Base-by-base conservation (phyloP, 2,329 filamentous ascomycete species). In the Penicillium occitanis region DNA sequence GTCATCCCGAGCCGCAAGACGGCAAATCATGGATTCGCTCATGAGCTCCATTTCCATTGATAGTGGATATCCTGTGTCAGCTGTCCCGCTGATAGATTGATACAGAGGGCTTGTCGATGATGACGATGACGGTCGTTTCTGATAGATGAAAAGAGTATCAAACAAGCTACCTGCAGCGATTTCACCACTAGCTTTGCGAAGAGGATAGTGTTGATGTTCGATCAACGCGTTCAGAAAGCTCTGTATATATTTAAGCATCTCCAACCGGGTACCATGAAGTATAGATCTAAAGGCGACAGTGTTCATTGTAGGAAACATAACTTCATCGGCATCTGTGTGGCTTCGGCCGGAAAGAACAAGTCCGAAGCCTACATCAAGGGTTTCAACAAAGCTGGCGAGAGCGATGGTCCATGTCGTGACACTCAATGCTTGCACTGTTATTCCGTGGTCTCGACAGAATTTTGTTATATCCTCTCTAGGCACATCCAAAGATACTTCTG, bases 261-360 rank as follows among this genome's bases (percentile, higher is more conserved):
- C 84, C 0, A 76, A 69, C 0, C 85, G 79, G 0, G 84, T 87
- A 1, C 91, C 91, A 71, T 95, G 90, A 2, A 97, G 75, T 2
- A 93, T 83, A 1, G 85, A 85, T 11, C 93, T 85, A 7, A 96
- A 82, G 0, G 90, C 86, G 0, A 97, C 88, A 0, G 93, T 97
- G 73, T 96, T 97, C 91, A 97, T 97, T 0, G 91, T 92, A 0
- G 93, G 94, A 72, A 97, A 97, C 73, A 93, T 83, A 13, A 94
- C 77, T 30, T 86, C 77, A 51, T 90, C 86, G 0, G 87, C 85
- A 17, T 86, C 84, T 55, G 91, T 88, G 10, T 87, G 88, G 65
- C 95, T 91, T n/a, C 94, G 86, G 17, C 94, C 93, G 0, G 92
- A 93, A 13, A 97, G 82, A 0, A 97, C 90, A 0, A 91, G 86